Evolutionary conservation across 129 eudicot species (phyloP).

Genomic region (sunflower (Helianthus annuus)): DNA sequence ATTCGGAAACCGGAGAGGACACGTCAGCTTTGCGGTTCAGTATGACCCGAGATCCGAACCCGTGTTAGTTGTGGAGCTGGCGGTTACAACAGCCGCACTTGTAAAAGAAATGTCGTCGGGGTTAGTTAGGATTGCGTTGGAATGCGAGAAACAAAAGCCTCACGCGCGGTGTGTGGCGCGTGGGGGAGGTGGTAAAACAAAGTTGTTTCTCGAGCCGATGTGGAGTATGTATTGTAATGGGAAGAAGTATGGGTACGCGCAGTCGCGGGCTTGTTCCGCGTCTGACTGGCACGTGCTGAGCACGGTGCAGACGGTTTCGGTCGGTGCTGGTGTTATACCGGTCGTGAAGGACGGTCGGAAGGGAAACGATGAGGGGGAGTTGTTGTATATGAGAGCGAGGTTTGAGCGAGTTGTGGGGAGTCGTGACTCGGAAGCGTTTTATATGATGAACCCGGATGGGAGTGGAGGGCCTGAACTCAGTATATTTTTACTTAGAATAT

Average conservation of each 20-base stretch:
- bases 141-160: constrained; percentile 50
- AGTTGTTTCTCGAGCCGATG: constrained; percentile 51
- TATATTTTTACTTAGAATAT: constrained; percentile 76
- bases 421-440: constrained; percentile 94
- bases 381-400: constrained; percentile 82
- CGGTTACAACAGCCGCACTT: constrained; percentile 62
- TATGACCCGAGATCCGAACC: constrained; percentile 62
- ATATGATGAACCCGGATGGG: constrained; percentile 92
- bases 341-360: constrained; percentile 58
- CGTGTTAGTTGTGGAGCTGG: constrained; percentile 56
- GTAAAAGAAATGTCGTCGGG: constrained; percentile 95
- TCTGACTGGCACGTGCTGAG: constrained; percentile 78
- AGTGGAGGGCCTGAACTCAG: constrained; percentile 91
- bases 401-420: constrained; percentile 91
- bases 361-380: constrained; percentile 48
- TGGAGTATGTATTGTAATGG: constrained; percentile 98
- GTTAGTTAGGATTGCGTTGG: constrained; percentile 78
- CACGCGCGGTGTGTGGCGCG: constrained; percentile 11
- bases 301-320: constrained; percentile 71
- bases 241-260: constrained; percentile 77
- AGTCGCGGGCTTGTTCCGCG: constrained; percentile 51
- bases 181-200: background rate
- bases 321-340: constrained; percentile 93
- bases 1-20: constrained; percentile 85
- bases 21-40: constrained; percentile 85